phyloP scores from a whole-genome alignment of 305 asterid species.

The Fraxinus ornus region DNA sequence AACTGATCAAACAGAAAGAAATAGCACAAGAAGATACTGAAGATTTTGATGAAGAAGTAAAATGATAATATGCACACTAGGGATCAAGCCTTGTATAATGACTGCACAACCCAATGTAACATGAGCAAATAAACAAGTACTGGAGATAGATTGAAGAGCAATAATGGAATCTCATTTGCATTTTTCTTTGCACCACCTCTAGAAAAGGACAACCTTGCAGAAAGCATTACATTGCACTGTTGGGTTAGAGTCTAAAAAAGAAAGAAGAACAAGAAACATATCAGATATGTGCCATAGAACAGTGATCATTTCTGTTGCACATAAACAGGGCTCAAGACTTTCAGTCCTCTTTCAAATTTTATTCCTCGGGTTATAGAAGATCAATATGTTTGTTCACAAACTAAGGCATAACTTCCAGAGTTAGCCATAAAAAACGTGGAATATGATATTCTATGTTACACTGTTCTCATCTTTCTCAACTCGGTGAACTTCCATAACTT shows the following conservation, averaged over 20 bases:
- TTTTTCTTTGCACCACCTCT: neutral
- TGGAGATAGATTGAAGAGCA: neutral
- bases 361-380: neutral
- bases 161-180: neutral
- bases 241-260: neutral
- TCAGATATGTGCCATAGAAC: neutral
- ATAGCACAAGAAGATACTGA: neutral
- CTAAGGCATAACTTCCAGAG: neutral
- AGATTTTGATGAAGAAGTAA: neutral
- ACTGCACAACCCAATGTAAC: neutral
- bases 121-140: neutral
- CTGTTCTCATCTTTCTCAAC: slow-evolving; percentile 11
- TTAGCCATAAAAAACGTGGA: neutral
- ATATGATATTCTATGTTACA: neutral
- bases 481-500: neutral
- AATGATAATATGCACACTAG: neutral
- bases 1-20: neutral
- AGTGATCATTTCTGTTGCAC: neutral
- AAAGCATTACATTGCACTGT: neutral
- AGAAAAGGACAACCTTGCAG: neutral
- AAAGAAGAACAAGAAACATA: neutral
- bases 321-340: neutral
- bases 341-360: neutral
- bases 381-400: neutral
- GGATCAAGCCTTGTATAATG: neutral